A percentile compares a stretch with the other conserved stretches of the same genome.
These are phyloP conservation scores for Exophiala xenobiotica DNA, from an alignment of 2,329 filamentous ascomycete genomes.

Conservation along the genomic window DNA sequence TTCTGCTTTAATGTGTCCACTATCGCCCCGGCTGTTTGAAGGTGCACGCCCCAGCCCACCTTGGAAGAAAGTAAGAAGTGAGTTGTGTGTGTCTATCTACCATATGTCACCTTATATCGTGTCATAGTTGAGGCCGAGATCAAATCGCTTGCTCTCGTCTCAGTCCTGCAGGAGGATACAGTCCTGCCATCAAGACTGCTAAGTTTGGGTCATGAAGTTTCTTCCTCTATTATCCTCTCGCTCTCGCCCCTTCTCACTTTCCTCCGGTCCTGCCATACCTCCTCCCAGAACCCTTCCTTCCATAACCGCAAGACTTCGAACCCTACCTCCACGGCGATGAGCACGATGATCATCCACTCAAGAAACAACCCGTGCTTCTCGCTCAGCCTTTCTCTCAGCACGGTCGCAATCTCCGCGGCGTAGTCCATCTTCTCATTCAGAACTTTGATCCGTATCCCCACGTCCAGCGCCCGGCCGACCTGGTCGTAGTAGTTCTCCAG, in stretches of 20 bases:
- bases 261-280: constrained; percentile 18
- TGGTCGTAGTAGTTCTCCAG: constrained; percentile 95
- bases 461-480: constrained; percentile 84
- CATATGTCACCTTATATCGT: too few species aligned
- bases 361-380: constrained; percentile 85
- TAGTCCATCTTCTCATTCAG: constrained; percentile 98
- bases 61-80: too few species aligned
- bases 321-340: constrained; percentile 88
- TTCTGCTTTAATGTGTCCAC: too few species aligned
- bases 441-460: constrained; percentile 83
- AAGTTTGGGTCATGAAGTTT: too few species aligned
- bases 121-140: too few species aligned
- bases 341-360: constrained; percentile 92
- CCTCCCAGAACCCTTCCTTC: constrained; percentile 53
- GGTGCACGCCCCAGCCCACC: too few species aligned
- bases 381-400: constrained; percentile 81
- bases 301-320: constrained; percentile 78
- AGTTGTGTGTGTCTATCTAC: too few species aligned
- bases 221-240: constrained; percentile 3
- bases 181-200: too few species aligned
- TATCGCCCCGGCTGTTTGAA: too few species aligned
- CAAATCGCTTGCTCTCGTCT: too few species aligned
- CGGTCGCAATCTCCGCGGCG: constrained; percentile 88
- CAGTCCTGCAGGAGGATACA: too few species aligned
- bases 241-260: neutral